A percentile compares a stretch with the other conserved stretches of the same genome.
These are phyloP conservation scores for Neckera pumila DNA, from an alignment of 225 moss, liverwort and hornwort genomes.

Conservation along the genomic window DNA sequence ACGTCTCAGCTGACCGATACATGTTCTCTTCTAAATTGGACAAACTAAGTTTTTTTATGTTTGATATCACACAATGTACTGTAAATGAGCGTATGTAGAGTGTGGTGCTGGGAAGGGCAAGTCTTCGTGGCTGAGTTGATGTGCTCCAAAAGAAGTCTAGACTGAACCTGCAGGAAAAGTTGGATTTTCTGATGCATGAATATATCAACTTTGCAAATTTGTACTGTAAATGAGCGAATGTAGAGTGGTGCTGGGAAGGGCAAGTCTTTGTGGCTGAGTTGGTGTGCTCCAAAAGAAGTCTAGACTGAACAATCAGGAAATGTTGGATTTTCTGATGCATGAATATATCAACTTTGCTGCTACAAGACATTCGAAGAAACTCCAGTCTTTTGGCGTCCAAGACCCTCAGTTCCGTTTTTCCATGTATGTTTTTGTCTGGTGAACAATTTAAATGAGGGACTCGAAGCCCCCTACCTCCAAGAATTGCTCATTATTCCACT, in stretches of 20 bases:
- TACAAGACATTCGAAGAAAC: not conserved
- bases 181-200: not conserved
- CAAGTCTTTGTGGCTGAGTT: not conserved
- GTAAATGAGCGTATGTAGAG: not conserved
- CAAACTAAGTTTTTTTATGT: not conserved
- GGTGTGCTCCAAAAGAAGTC: not conserved
- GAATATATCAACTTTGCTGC: not conserved
- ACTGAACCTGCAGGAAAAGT: not conserved
- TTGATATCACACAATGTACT: not conserved
- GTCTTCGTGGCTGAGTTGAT: not conserved
- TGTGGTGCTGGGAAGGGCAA: not conserved
- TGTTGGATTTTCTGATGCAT: not conserved
- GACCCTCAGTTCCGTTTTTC: not conserved
- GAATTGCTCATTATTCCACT: not conserved
- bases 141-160: not conserved
- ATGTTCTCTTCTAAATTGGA: not conserved
- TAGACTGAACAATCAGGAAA: too few species aligned
- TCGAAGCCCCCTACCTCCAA: not conserved
- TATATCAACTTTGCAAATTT: too few species aligned
- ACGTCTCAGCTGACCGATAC: not conserved
- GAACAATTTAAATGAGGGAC: not conserved
- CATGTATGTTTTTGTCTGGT: not conserved
- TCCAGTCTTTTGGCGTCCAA: not conserved
- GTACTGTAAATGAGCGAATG: not conserved
- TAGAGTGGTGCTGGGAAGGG: not conserved